Conservation (phyloP, 352 stramenopile species). For the Phytophthora melonis region DNA sequence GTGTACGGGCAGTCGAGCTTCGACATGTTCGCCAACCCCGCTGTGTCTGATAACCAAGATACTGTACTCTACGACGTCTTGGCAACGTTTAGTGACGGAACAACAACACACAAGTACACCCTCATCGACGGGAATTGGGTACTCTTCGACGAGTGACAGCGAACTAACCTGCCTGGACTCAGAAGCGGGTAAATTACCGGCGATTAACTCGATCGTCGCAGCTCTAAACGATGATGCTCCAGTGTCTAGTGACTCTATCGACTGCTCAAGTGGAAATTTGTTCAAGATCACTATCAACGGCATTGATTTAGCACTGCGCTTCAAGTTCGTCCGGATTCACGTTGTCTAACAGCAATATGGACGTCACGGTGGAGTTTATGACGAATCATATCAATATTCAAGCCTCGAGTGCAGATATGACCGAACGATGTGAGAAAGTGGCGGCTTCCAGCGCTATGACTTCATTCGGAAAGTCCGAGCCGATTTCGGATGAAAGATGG, state of each 20-base stretch:
- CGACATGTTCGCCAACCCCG: constrained; percentile 42
- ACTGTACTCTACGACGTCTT: constrained; percentile 15
- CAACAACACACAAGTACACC: constrained; percentile 9
- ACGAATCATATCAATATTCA: constrained; percentile 21
- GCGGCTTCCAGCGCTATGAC: constrained; percentile 8
- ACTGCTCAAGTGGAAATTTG: constrained; percentile 10
- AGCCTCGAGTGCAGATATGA: neutral
- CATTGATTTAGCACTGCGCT: constrained; percentile 13
- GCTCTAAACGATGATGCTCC: constrained; percentile 5
- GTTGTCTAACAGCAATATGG: constrained; percentile 27
- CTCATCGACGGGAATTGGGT: constrained; percentile 8
- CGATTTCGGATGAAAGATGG: neutral
- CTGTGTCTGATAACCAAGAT: constrained; percentile 18
- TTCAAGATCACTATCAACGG: constrained; percentile 15
- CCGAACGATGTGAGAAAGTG: neutral
- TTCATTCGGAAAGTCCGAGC: constrained; percentile 16
- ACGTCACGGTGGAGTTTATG: constrained; percentile 28
- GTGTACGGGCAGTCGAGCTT: constrained; percentile 45
- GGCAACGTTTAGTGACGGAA: constrained; percentile 5
- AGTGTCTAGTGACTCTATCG: neutral
- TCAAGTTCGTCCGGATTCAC: constrained; percentile 23
- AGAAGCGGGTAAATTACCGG: constrained; percentile 9
- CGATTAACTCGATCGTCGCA: constrained; percentile 17
- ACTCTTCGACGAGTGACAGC: neutral
- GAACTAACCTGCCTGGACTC: constrained; percentile 7